Percentiles rank a stretch among this genome's conserved stretches.
Conservation (phyloP, 768 basidiomycete genomes). For the Mycena rebaudengoi region DNA sequence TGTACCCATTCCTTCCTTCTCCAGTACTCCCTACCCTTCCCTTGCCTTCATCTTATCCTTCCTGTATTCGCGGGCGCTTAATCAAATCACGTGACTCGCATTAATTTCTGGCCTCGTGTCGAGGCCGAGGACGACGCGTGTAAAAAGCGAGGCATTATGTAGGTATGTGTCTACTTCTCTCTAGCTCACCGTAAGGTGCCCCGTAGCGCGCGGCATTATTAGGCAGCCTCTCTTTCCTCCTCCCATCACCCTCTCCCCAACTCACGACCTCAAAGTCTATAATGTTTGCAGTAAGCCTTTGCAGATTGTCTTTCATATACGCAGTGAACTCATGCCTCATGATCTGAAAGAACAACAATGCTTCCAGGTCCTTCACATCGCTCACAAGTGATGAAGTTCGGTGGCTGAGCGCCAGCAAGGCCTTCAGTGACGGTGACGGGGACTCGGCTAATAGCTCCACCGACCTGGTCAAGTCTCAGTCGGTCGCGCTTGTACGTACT, state of each 20-base stretch:
- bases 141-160: constrained; percentile 47
- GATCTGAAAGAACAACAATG: constrained; percentile 37
- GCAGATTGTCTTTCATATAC: constrained; percentile 21
- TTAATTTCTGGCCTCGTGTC: constrained; percentile 56
- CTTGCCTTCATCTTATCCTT: constrained; percentile 34
- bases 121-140: constrained; percentile 38
- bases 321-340: too few species aligned
- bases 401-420: constrained; percentile 55
- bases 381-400: constrained; percentile 56
- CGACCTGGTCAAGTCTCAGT: constrained; percentile 26
- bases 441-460: constrained; percentile 15
- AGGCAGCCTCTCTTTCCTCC: constrained; percentile 20
- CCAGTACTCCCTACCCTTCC: neutral
- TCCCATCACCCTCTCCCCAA: constrained; percentile 15
- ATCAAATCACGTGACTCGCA: constrained; percentile 40
- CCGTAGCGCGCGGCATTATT: constrained; percentile 27
- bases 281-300: constrained; percentile 25
- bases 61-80: constrained; percentile 40
- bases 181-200: constrained; percentile 22
- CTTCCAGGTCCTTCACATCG: constrained; percentile 39
- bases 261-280: constrained; percentile 21
- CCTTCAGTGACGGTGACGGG: constrained; percentile 17
- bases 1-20: constrained; percentile 23
- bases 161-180: constrained; percentile 31
- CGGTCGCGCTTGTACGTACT: constrained; percentile 18